Conservation (phyloP, 495 filamentous ascomycete species). For the Neurospora sublineolata region DNA sequence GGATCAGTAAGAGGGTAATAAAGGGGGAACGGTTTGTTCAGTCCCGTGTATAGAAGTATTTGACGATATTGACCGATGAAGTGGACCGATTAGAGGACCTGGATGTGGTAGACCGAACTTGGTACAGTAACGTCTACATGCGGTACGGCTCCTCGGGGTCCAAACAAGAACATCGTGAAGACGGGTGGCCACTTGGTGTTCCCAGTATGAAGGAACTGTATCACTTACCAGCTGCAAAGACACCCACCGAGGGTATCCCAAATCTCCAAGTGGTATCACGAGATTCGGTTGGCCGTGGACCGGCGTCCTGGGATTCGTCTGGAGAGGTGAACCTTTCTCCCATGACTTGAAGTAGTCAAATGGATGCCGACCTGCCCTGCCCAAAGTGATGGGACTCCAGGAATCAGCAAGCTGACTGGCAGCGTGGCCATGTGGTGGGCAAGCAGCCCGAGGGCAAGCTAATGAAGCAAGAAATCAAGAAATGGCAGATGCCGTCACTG, state of each 20-base stretch:
- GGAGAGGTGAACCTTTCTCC: background rate
- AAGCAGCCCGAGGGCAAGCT: background rate
- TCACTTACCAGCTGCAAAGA: background rate
- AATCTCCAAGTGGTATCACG: background rate
- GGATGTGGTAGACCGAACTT: background rate
- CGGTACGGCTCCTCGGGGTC: background rate
- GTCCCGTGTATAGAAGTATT: background rate
- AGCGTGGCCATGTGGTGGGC: background rate
- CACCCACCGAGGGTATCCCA: background rate
- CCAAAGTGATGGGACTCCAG: background rate
- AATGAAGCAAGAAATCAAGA: background rate
- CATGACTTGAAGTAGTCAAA: background rate
- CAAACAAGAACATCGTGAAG: background rate
- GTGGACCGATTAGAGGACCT: background rate
- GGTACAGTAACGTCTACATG: background rate
- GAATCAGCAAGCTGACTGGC: background rate
- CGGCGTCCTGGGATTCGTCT: background rate
- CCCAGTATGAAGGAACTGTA: background rate
- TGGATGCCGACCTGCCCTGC: background rate
- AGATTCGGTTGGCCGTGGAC: background rate
- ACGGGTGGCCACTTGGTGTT: background rate
- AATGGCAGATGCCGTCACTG: background rate
- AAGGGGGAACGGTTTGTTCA: background rate
- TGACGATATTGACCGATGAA: background rate
- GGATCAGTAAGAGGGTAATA: background rate